phyloP scores from a whole-genome alignment of 352 stramenopile genomes.

The Pythium rhizo-oryzae region DNA sequence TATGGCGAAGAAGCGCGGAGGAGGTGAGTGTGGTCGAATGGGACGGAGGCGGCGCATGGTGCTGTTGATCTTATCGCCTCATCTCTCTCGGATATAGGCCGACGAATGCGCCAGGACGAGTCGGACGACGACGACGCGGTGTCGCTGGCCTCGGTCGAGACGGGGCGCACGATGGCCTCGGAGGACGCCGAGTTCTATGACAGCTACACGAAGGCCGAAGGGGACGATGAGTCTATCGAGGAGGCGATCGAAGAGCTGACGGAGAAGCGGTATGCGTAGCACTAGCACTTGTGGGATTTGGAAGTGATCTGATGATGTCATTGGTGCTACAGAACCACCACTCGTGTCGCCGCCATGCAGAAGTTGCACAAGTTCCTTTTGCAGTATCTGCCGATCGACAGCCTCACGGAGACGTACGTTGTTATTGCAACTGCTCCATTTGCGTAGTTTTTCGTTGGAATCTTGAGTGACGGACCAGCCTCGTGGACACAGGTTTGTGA shows the following conservation, averaged over 20 bases:
- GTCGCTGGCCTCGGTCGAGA: constrained; percentile 77
- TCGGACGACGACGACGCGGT: constrained; percentile 66
- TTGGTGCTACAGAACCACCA: constrained; percentile 53
- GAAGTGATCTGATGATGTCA: background rate
- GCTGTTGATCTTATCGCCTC: background rate
- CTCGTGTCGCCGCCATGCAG: constrained; percentile 68
- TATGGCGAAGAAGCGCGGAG: constrained; percentile 70
- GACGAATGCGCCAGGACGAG: constrained; percentile 70
- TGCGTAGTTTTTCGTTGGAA: background rate
- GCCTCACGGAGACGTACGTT: constrained; percentile 69
- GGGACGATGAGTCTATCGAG: constrained; percentile 69
- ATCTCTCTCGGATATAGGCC: constrained; percentile 21
- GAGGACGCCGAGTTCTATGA: constrained; percentile 78
- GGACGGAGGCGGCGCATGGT: background rate
- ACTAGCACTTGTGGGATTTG: background rate
- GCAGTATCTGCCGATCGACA: constrained; percentile 70
- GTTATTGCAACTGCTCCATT: background rate
- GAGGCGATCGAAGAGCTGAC: constrained; percentile 79
- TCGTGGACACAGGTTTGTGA: constrained; percentile 53
- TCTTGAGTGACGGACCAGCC: background rate
- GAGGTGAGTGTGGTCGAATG: constrained; percentile 35
- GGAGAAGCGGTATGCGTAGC: constrained; percentile 61
- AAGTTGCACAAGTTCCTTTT: constrained; percentile 62
- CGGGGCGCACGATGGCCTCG: constrained; percentile 54
- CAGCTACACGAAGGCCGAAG: constrained; percentile 54